These are phyloP conservation scores for Plantago ovata DNA, from an alignment of 257 asterid species.

Conservation along the genomic window DNA sequence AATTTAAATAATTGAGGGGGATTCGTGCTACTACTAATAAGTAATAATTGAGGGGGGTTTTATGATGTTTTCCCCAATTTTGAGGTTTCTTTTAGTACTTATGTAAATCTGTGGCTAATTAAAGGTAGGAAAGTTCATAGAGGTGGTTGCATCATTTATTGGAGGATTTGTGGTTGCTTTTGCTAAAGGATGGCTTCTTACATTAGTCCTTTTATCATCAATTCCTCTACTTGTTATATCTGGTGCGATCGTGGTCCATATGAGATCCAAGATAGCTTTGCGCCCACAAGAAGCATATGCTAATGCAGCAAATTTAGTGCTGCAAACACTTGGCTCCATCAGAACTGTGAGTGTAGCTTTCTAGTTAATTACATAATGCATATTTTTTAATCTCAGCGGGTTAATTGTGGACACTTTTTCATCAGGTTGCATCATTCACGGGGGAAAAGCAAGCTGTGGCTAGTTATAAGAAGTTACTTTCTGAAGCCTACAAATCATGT, in stretches of 20 bases:
- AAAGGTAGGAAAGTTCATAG: conserved; percentile 64
- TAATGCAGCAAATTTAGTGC: conserved; percentile 51
- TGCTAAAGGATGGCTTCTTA: conserved; percentile 59
- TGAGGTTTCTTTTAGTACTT: not conserved
- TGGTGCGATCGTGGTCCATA: conserved; percentile 38
- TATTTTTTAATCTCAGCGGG: too few species aligned
- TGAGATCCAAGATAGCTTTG: conserved; percentile 43
- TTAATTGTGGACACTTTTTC: not conserved
- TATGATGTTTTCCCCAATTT: too few species aligned
- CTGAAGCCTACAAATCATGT: conserved; percentile 44
- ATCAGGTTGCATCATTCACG: conserved; percentile 68
- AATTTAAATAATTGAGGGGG: too few species aligned
- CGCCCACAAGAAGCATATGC: conserved; percentile 56
- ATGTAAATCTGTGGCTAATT: not conserved
- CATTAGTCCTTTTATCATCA: conserved; percentile 53
- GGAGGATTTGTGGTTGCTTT: conserved; percentile 67
- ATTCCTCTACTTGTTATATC: conserved; percentile 47
- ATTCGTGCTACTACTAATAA: too few species aligned
- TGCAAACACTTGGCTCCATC: conserved; percentile 59
- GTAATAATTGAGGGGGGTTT: too few species aligned
- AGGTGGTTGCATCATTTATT: conserved; percentile 48
- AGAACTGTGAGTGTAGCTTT: conserved; percentile 49
- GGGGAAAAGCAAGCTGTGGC: conserved; percentile 64
- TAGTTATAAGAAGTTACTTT: conserved; percentile 43
- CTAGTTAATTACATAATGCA: not conserved